phyloP scores from a whole-genome alignment of 148 eudicot species.

The Bassia scoparia region DNA sequence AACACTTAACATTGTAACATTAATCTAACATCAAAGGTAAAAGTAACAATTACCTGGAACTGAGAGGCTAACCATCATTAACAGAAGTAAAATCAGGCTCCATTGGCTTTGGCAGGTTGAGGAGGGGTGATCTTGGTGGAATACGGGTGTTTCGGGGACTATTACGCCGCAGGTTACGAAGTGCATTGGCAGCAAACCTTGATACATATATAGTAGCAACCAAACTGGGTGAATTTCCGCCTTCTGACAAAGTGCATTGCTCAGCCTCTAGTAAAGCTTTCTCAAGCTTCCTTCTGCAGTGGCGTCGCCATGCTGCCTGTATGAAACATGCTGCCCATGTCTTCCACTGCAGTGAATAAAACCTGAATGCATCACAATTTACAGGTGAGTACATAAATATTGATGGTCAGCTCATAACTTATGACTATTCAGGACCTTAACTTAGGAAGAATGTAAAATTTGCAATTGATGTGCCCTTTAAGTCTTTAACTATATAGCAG shows the following conservation, averaged over 20 bases:
- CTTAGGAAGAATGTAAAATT: neutral
- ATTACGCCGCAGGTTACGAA: constrained; percentile 37
- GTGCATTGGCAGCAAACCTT: constrained; percentile 54
- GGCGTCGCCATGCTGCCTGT: constrained; percentile 66
- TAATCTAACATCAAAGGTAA: neutral
- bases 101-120: constrained; percentile 46
- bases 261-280: constrained; percentile 48
- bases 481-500: neutral
- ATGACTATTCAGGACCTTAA: neutral
- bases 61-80: constrained; percentile 18
- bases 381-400: constrained; percentile 5
- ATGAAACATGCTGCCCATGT: constrained; percentile 70
- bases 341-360: constrained; percentile 65
- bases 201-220: constrained; percentile 63
- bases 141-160: constrained; percentile 23
- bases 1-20: neutral
- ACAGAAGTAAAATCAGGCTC: constrained; percentile 52
- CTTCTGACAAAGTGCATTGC: constrained; percentile 39
- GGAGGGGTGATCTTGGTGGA: constrained; percentile 36
- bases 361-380: constrained; percentile 34
- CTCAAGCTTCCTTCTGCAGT: constrained; percentile 46
- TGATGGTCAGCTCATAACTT: neutral
- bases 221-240: constrained; percentile 47
- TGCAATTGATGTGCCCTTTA: too few species aligned
- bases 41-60: neutral